A percentile compares a stretch with the other conserved stretches of the same genome.
phyloP scores from a whole-genome alignment of 805 yeast species.

The Metschnikowia rubicola region DNA sequence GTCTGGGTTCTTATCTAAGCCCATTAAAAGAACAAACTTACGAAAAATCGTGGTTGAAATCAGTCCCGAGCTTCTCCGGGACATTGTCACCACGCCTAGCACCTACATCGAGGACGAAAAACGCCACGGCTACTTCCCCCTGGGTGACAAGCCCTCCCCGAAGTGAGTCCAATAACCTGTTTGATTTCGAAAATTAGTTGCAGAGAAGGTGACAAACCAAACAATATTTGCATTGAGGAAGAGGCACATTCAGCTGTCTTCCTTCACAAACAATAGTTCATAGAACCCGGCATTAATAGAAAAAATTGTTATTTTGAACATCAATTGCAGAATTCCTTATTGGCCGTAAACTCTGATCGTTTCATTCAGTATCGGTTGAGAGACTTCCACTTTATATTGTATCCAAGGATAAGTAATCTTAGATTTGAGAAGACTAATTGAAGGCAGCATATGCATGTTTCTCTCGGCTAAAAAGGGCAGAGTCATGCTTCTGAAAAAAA shows the following conservation, averaged over 20 bases:
- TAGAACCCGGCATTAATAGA: background rate
- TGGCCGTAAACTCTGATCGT: too few species aligned
- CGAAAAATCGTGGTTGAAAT: constrained; percentile 52
- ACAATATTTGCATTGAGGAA: too few species aligned
- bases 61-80: constrained; percentile 34
- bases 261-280: background rate
- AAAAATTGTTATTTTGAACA: background rate
- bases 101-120: constrained; percentile 10
- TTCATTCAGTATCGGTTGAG: too few species aligned
- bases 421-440: too few species aligned
- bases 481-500: too few species aligned
- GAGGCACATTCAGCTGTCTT: too few species aligned
- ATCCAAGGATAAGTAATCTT: too few species aligned
- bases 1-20: constrained; percentile 88
- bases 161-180: background rate
- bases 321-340: too few species aligned
- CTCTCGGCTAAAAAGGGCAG: too few species aligned
- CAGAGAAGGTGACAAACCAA: background rate
- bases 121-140: constrained; percentile 2
- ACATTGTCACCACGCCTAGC: constrained; percentile 33
- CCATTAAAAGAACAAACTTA: constrained; percentile 70
- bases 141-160: background rate
- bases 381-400: too few species aligned
- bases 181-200: background rate
- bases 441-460: too few species aligned